phyloP scores from a whole-genome alignment of 305 asterid genomes.

The Nicotiana rustica region DNA sequence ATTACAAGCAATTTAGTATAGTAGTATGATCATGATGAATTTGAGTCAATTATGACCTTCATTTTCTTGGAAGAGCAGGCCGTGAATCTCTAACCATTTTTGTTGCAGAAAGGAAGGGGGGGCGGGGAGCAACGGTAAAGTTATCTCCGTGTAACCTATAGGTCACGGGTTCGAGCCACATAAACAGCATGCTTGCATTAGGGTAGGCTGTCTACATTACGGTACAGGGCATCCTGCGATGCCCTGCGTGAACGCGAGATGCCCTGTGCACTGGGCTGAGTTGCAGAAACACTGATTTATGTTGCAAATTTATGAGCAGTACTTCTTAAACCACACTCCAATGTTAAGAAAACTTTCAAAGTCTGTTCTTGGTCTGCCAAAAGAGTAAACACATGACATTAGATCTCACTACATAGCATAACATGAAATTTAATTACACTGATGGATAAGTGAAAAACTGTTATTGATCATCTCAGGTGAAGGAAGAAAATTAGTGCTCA shows the following conservation, averaged over 20 bases:
- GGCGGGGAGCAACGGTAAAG: too few relatives aligned
- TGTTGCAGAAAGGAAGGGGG: neutral
- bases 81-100: neutral
- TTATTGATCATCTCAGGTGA: neutral
- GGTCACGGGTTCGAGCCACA: too few relatives aligned
- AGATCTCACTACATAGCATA: neutral
- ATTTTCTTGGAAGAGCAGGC: neutral
- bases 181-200: too few relatives aligned
- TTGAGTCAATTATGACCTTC: neutral
- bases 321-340: conserved; percentile 79
- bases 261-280: neutral
- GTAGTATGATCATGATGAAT: conserved; percentile 23
- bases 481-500: neutral
- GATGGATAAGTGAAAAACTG: neutral
- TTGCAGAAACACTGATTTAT: conserved; percentile 7
- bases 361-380: conserved; percentile 76
- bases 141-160: too few relatives aligned
- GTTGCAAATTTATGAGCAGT: conserved; percentile 51
- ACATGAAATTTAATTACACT: neutral
- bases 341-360: conserved; percentile 79
- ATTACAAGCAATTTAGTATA: neutral
- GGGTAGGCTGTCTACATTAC: too few relatives aligned
- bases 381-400: conserved; percentile 1
- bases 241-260: too few relatives aligned
- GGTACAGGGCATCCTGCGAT: too few relatives aligned